These are phyloP conservation scores for Talaromyces sp. DNA, from an alignment of 2,329 filamentous ascomycete genomes.

Conservation along the genomic window DNA sequence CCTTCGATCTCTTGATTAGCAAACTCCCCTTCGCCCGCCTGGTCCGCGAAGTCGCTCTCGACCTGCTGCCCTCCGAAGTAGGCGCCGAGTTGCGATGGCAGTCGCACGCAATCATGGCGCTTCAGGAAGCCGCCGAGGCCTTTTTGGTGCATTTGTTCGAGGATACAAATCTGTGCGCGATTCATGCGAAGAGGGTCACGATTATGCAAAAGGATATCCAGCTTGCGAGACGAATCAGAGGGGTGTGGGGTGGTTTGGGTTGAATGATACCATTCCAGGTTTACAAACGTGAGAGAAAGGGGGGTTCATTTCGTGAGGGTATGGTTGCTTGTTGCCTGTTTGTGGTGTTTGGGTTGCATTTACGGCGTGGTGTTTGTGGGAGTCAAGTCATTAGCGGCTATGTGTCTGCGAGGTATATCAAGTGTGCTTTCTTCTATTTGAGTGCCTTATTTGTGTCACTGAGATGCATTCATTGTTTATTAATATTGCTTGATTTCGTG, in stretches of 20 bases:
- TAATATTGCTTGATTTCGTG: neutral
- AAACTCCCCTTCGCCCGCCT: conserved; percentile 51
- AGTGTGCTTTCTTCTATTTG: neutral
- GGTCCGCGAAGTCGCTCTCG: conserved; percentile 53
- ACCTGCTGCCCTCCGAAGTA: conserved; percentile 54
- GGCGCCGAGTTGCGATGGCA: conserved; percentile 84
- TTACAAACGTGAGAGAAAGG: neutral
- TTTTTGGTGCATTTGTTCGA: conserved; percentile 97
- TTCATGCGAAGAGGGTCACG: conserved; percentile 93
- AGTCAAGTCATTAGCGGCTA: conserved; percentile 6
- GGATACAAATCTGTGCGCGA: conserved; percentile 91
- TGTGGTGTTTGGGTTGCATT: neutral
- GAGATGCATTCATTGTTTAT: neutral
- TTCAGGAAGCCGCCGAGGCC: conserved; percentile 94
- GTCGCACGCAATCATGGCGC: conserved; percentile 85
- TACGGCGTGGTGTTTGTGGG: conserved; percentile 11
- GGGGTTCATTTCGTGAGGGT: conserved; percentile 3
- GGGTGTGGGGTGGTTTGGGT: conserved; percentile 69
- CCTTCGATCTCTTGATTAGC: conserved; percentile 77
- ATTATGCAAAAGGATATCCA: conserved; percentile 99
- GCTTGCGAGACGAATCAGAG: conserved; percentile 74
- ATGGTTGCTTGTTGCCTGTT: neutral
- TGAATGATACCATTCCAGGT: conserved; percentile 26
- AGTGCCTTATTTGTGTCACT: neutral
- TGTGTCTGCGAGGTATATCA: neutral